Evolutionary conservation across 305 asterid species (phyloP), one percentile per base, ranked within the genome.

Genomic region (Fraxinus latifolia): DNA sequence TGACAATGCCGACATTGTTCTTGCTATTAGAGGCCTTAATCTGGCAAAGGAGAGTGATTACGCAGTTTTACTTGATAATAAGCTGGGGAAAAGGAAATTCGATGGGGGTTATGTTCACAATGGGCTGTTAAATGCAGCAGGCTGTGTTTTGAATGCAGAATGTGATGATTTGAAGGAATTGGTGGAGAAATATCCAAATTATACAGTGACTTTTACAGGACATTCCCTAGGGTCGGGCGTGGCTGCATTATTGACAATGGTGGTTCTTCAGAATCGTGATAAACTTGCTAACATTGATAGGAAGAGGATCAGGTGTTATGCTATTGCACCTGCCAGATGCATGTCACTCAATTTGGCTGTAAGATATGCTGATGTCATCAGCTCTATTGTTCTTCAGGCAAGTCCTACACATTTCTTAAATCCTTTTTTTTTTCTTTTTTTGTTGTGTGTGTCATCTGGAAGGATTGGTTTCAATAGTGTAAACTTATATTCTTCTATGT

Each of bases 61-160:
- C 82, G 95, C 90, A 31, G 85, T 91, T 78, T 82, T 94, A 80
- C 86, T 94, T 58, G 98, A 94, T 84, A 93, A 94, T 85, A 91
- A 88, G 90, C 92, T 94, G 78, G 98, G 98, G 32, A 70, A 90
- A 80, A 90, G 87, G 90, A 91, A 87, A 84, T 92, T 89, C 74
- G 97, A 94, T 77, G 98, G 97, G 14, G 98, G 98, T 0, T 94
- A 93, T 89, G 97, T 94, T 23, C 98, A 94, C 74, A 94, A 94
- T 77, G 98, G 98, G 81, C 81, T 93, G 68, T 81, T 93, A 84
- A 93, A 92, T 81, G 97, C 98, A 1, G 97, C 98, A 76, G 96
- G 84, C 6, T 84, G 87, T 79, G 90, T 94, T 42, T 82, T 94
- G 84, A 87, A 92, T 84, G 88, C 90, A 9, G 98, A 91, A 78